Conservation (phyloP, 305 asterid genomes). For the Rubia balearica region DNA sequence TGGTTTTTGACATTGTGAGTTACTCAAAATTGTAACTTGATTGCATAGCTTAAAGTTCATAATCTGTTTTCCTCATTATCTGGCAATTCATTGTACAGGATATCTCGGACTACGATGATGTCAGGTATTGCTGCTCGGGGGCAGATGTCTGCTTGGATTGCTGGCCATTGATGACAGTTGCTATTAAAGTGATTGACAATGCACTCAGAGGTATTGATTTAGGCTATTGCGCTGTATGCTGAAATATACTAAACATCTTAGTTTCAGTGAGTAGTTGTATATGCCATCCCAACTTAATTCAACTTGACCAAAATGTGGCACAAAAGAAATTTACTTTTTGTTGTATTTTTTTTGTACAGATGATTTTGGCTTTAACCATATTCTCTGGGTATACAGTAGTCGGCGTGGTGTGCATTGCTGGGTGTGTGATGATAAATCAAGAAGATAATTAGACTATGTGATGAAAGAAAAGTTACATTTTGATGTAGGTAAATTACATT, state of each 20-base stretch:
- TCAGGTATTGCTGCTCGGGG: conserved; percentile 91
- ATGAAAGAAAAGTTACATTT: background rate
- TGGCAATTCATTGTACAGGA: conserved; percentile 37
- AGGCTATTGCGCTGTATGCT: background rate
- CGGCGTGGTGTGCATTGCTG: conserved; percentile 99
- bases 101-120: conserved; percentile 90
- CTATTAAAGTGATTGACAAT: conserved; percentile 81
- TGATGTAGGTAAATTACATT: background rate
- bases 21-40: conserved; percentile 8
- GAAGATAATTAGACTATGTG: conserved; percentile 50
- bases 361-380: conserved; percentile 87
- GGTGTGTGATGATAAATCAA: conserved; percentile 94
- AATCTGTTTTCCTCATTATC: background rate
- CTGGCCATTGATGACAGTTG: conserved; percentile 95
- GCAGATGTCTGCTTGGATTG: conserved; percentile 85
- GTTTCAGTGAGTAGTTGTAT: background rate
- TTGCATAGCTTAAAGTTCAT: conserved; percentile 6
- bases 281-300: background rate
- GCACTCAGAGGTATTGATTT: conserved; percentile 74
- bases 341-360: conserved; percentile 36
- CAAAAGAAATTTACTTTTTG: background rate
- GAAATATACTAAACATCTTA: background rate
- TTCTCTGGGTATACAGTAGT: conserved; percentile 94
- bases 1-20: conserved; percentile 75
- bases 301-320: background rate